Percentiles rank a stretch among this genome's conserved stretches.
phyloP scores from a whole-genome alignment of 2,329 filamentous ascomycete genomes.

The Zalaria obscura region DNA sequence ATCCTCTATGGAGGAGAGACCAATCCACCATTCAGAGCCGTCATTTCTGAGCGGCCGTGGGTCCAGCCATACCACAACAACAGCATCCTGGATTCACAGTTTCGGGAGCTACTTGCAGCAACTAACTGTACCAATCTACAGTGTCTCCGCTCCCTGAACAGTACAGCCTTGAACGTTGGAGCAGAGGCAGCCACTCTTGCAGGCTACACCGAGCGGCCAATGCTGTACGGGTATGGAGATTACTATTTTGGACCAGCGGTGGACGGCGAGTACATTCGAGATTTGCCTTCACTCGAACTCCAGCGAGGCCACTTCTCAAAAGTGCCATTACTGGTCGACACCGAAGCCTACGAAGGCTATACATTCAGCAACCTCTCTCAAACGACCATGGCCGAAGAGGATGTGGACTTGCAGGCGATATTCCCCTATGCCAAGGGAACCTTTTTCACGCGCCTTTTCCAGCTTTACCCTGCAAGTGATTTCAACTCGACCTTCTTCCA shows the following conservation, averaged over 20 bases:
- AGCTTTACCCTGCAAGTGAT: constrained; percentile 20
- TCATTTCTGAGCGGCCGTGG: constrained; percentile 18
- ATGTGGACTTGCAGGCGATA: constrained; percentile 14
- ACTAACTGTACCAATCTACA: constrained; percentile 16
- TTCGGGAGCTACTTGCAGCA: constrained; percentile 15
- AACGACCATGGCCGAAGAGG: constrained; percentile 15
- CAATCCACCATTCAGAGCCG: constrained; percentile 27
- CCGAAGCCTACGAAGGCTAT: constrained; percentile 18
- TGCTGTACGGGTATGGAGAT: constrained; percentile 21
- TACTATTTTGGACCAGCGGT: constrained; percentile 27
- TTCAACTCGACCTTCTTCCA: constrained; percentile 25
- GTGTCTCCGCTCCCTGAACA: constrained; percentile 12
- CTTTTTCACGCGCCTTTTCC: constrained; percentile 25
- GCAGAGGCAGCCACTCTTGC: constrained; percentile 11
- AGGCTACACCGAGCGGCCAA: constrained; percentile 8
- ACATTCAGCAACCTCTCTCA: constrained; percentile 18
- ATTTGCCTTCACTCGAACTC: constrained; percentile 20
- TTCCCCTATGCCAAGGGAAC: constrained; percentile 21
- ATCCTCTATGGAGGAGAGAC: constrained; percentile 23
- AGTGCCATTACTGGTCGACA: constrained; percentile 21
- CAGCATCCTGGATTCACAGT: constrained; percentile 16
- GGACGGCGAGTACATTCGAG: constrained; percentile 23
- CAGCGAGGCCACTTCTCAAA: constrained; percentile 18
- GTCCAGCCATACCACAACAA: constrained; percentile 15
- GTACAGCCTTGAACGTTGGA: constrained; percentile 7